phyloP scores from a whole-genome alignment of 192 early-diverging fungal genomes.

The Dissophora ornata region DNA sequence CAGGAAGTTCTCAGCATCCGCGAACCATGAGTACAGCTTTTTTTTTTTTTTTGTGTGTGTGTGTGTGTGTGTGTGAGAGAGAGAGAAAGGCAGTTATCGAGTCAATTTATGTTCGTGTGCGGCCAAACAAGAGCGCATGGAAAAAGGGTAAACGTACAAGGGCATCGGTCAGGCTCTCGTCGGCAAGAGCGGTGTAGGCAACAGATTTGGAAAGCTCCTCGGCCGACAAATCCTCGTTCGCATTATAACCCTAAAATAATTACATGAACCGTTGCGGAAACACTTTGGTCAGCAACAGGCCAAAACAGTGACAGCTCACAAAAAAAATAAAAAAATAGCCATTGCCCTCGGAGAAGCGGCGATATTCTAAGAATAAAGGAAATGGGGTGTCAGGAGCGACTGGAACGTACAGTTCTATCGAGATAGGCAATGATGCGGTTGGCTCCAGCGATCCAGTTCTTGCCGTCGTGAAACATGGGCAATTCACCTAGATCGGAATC shows the following conservation, averaged over 20 bases:
- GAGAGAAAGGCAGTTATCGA: too few relatives aligned
- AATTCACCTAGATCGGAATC: conserved; percentile 67
- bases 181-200: conserved; percentile 77
- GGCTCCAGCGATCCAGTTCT: conserved; percentile 62
- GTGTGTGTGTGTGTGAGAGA: too few relatives aligned
- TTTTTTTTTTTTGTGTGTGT: background rate
- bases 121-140: too few relatives aligned
- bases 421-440: conserved; percentile 64
- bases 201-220: conserved; percentile 59
- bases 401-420: conserved; percentile 31
- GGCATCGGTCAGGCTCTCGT: conserved; percentile 81
- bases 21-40: conserved; percentile 84
- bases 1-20: conserved; percentile 84
- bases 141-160: conserved; percentile 59
- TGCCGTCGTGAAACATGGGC: conserved; percentile 73
- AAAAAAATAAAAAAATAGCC: too few relatives aligned
- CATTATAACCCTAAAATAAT: conserved; percentile 46
- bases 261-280: too few relatives aligned
- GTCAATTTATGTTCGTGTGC: too few relatives aligned
- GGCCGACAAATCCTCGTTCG: conserved; percentile 50
- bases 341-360: too few relatives aligned
- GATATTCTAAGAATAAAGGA: too few relatives aligned
- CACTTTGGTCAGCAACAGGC: too few relatives aligned
- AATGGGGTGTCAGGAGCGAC: background rate
- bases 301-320: too few relatives aligned